These are phyloP conservation scores for Sporothrix globosa DNA, from an alignment of 2,329 filamentous ascomycete species.

Conservation along the genomic window DNA sequence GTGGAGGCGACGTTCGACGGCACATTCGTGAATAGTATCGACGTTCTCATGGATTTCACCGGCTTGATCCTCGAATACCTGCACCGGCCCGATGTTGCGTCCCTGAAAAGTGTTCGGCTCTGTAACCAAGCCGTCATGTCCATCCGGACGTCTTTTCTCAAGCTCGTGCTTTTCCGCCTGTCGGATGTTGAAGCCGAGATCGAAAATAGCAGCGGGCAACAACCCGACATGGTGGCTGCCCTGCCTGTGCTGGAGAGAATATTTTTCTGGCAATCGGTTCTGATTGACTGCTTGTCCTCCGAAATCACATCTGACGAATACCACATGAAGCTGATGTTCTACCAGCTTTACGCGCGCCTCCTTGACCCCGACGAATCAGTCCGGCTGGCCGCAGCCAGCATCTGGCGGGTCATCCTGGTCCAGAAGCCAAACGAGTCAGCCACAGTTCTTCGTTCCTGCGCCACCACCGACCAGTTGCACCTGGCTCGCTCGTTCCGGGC, in stretches of 20 bases:
- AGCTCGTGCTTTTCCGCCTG: constrained; percentile 76
- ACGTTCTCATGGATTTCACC: constrained; percentile 80
- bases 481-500: constrained; percentile 78
- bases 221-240: constrained; percentile 58
- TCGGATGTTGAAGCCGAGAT: constrained; percentile 75
- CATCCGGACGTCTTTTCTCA: constrained; percentile 76
- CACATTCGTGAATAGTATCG: constrained; percentile 90
- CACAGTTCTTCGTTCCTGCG: constrained; percentile 71
- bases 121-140: constrained; percentile 80
- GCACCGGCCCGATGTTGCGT: constrained; percentile 78
- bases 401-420: constrained; percentile 90
- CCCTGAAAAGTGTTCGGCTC: constrained; percentile 84
- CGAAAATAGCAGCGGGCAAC: background rate
- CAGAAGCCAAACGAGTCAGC: constrained; percentile 87
- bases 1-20: constrained; percentile 92
- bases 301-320: constrained; percentile 69
- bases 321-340: constrained; percentile 84
- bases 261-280: constrained; percentile 92
- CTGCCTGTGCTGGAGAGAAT: constrained; percentile 79
- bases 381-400: constrained; percentile 74
- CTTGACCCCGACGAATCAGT: constrained; percentile 70
- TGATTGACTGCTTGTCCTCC: constrained; percentile 73
- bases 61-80: constrained; percentile 86
- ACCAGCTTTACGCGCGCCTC: constrained; percentile 87
- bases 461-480: constrained; percentile 67